Conservation (phyloP, 208 protist species). For the Naegleria gruberi region DNA sequence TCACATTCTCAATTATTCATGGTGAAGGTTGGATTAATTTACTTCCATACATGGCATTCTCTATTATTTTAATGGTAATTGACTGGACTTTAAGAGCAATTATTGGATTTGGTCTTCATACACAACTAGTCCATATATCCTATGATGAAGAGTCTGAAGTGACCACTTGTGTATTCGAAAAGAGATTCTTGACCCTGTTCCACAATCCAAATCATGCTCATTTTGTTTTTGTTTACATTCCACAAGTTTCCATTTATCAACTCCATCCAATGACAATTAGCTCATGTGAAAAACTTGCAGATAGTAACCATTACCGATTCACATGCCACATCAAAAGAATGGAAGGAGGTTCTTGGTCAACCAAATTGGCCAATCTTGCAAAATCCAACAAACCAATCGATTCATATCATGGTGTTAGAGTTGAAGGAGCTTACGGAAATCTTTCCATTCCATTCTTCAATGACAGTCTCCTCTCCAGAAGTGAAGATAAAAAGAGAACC, state of each 20-base stretch:
- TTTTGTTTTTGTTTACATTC: not conserved
- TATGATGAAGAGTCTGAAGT: not conserved
- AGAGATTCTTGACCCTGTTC: not conserved
- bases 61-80: not conserved
- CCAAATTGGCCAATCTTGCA: not conserved
- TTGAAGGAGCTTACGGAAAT: not conserved
- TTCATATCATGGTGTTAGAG: not conserved
- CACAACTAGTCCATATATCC: not conserved
- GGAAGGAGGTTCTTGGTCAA: not conserved
- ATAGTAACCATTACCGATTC: not conserved
- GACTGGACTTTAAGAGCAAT: not conserved
- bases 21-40: not conserved
- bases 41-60: not conserved
- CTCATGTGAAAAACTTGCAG: not conserved
- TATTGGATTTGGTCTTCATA: not conserved
- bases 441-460: not conserved
- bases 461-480: too few species aligned
- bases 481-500: not conserved
- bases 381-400: too few species aligned
- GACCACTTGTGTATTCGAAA: not conserved
- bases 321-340: not conserved
- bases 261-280: not conserved
- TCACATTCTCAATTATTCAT: not conserved
- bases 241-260: not conserved
- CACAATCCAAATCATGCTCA: not conserved